Base-by-base conservation (phyloP, 208 protist genomes). In the Trypanosoma rangeli region DNA sequence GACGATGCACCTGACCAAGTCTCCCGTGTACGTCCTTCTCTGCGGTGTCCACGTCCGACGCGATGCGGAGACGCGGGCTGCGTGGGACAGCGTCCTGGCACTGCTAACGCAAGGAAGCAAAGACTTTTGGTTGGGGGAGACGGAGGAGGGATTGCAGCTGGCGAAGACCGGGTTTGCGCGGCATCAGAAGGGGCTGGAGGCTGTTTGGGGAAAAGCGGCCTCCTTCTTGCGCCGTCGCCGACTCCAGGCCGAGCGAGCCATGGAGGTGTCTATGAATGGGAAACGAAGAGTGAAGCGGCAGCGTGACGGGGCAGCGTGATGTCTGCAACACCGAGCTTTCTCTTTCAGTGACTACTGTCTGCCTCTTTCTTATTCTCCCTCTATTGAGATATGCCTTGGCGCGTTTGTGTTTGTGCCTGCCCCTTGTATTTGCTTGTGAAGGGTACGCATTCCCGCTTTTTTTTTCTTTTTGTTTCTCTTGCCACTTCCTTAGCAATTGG, bases 1-100 rank as follows among this genome's bases (percentile, higher is more conserved):
- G 54, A 94, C 89, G 46, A 92, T 94, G 78, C 86, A 94, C 63
- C 50, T 83, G 16, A 68, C 72, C 3, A 94, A 94, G 73, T 63
- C 80, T 0, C 89, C 89, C 0, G 76, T 94, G 2, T 94, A 94
- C 58, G 26, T 94, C 28, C 72, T 94, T 31, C 1, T 65, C 16
- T 64, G 67, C 20, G 64, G 50, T 28, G 59, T 72, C 5, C 8
- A 16, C 49, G 54, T 64, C 16, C 1, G 42, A 37, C 2, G 35
- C 48, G 26, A 24, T 3, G 49, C 59, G 31, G 52, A 2, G 5
- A 52, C 57, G 9, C 54, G 53, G 12, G 46, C 29, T 13, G 60
- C 72, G 10, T 69, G 67, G 64, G 58, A 18, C 3, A 4, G 24
- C 8, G 5, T 68, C 7, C 20, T 70, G 20, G 18, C 26, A n/a